Base-by-base conservation (phyloP, 495 filamentous ascomycete species). In the Lindgomyces ingoldianus region DNA sequence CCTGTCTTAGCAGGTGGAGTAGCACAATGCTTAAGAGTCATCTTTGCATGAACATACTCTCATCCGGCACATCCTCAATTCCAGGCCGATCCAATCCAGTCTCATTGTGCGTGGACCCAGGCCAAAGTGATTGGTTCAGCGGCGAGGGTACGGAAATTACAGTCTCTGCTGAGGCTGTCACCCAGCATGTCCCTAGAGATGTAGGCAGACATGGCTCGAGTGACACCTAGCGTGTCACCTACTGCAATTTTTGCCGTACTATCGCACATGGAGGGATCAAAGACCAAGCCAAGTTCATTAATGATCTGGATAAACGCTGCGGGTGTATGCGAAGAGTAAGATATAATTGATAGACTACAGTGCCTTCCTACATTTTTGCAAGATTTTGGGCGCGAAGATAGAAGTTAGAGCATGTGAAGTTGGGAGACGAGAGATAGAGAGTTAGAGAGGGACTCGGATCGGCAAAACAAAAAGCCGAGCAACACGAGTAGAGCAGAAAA, bases 151-250 rank as follows among this genome's bases (percentile, higher is more conserved):
- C n/a, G 26, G 46, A 57, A 62, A 53, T 53, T 62, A 22, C 49
- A 53, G 19, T 62, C 57, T 62, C 58, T 62, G 47, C 58, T 62
- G 9, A 62, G 27, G 58, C 58, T 62, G 49, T 62, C 33, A 47
- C 41, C 25, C 47, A 39, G 33, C 33, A 6, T 14, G 33, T 39
- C 33, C 6, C 33, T 39, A 6, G 48, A 62, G 58, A 62, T 62
- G 49, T 62, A 62, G 58, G 48, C 58, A 42, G 47, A 62, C 46
- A 62, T 62, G 21, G 47, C 48, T 53, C 19, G 19, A 62, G 49
- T 62, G 49, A 47, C 46, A 62, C 33, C 58, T 21, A 62, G 58
- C 49, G 49, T 62, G 49, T 62, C 44, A 39, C 33, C 14, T 46
- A 58, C 18, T 58, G n/a, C 53, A 51, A 19, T 60, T 51, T 57